Percentiles rank a stretch among this genome's conserved stretches.
These are phyloP conservation scores for Calcarisporium arbuscula DNA, from an alignment of 2,329 filamentous ascomycete genomes.

Conservation along the genomic window DNA sequence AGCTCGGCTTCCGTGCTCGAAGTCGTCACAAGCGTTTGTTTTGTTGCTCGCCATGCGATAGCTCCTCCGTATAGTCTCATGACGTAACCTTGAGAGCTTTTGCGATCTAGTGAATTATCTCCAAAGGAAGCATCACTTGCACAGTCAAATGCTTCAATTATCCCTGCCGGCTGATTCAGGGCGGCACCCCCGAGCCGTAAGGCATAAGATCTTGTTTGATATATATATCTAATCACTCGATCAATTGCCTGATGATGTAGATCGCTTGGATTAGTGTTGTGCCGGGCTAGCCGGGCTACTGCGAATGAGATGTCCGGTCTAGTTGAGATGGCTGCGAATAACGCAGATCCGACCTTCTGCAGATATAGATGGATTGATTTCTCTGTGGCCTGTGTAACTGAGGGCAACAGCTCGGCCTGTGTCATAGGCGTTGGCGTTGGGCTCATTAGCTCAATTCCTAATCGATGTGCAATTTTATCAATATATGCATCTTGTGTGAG, in stretches of 20 bases:
- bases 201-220: not conserved
- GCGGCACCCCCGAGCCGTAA: no score
- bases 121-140: constrained; percentile 5
- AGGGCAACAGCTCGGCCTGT: not conserved
- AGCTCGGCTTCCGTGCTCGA: constrained; percentile 6
- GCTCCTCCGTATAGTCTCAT: constrained; percentile 5
- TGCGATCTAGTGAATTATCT: constrained; percentile 1
- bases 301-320: not conserved
- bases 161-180: no score
- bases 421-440: not conserved
- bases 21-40: constrained; percentile 4
- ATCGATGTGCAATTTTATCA: constrained; percentile 1
- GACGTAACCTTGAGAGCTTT: constrained; percentile 7
- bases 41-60: constrained; percentile 2
- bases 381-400: not conserved
- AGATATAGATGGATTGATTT: not conserved
- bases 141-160: not conserved
- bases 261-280: not conserved
- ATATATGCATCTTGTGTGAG: constrained; percentile 1
- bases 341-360: not conserved
- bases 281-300: not conserved
- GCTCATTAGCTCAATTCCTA: no score
- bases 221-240: not conserved
- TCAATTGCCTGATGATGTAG: not conserved
- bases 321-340: not conserved